Evolutionary conservation across 1,284 basidiomycete species (phyloP), one percentile per base, ranked within the genome.

Genomic region (Somion occarium): DNA sequence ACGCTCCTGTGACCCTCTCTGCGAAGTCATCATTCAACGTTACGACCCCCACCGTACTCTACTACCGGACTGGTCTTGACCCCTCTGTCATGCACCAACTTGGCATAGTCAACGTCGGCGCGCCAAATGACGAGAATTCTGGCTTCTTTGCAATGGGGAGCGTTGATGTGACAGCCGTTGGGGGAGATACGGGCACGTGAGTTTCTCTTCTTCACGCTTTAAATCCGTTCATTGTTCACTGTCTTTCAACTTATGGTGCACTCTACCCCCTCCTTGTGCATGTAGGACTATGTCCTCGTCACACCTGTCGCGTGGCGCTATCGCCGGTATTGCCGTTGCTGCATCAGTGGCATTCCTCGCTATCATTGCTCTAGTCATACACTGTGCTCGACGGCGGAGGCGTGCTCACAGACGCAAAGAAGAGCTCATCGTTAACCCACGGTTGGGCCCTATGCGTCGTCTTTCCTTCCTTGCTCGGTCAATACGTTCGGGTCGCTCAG

Each of bases 291-390:
- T 55, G 41, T 51, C 61, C 7, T 61, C 62, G 3, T 54, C 59
- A 13, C 48, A 54, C 13, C 50, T 65, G 4, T 57, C 77, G 3
- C 67, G 69, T 54, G 83, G 83, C 38, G 80, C 82, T 0, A 78
- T 85, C 49, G 85, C 83, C 24, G 85, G 82, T 0, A 70, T 85
- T 24, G 75, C 73, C 7, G 70, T 88, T 2, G 80, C 77, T 3
- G 72, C 74, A 22, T 63, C 79, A 19, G 69, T 87, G 7, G 71
- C 74, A 15, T 70, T 80, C 57, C 49, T 84, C 20, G 54, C 79
- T 9, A 51, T 76, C 44, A 61, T 73, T 27, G 65, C 71, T 30
- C 72, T 73, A 53, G 73, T 68, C 51, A 69, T 73, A 50, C 62
- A 73, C 47, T 59, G 74, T 41, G 66, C 73, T 50, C 74, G 78